phyloP scores from a whole-genome alignment of 331 rosid genomes.

The Pyrus hybrid region DNA sequence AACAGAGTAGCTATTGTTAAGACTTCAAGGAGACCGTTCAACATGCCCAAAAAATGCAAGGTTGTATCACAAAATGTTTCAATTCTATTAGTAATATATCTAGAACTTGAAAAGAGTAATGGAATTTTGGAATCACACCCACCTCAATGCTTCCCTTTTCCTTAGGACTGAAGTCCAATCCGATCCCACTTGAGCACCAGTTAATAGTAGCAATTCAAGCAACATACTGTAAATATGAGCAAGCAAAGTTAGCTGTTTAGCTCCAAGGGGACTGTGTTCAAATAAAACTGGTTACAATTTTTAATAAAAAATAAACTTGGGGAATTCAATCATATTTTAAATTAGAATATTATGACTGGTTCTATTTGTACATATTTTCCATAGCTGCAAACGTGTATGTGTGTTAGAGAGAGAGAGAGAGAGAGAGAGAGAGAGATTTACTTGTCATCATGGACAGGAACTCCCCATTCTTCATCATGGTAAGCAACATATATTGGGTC shows the following conservation, averaged over 20 bases:
- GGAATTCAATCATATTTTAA: too few relatives aligned
- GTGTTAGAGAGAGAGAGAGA: neutral
- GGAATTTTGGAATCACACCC: neutral
- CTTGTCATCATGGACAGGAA: slow-evolving; percentile 33
- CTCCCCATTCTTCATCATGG: slow-evolving; percentile 40
- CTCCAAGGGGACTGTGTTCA: too few relatives aligned
- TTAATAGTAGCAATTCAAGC: slow-evolving; percentile 22
- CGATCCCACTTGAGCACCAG: slow-evolving; percentile 31
- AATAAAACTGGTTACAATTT: too few relatives aligned
- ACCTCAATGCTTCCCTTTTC: slow-evolving; percentile 26
- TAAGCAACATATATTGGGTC: slow-evolving; percentile 29
- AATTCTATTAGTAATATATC: too few relatives aligned
- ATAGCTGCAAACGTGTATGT: neutral
- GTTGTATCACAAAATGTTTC: too few relatives aligned
- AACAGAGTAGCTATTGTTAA: neutral
- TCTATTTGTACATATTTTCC: too few relatives aligned
- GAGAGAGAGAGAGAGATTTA: neutral
- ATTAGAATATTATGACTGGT: too few relatives aligned
- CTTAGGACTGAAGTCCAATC: slow-evolving; percentile 29
- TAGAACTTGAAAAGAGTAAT: neutral
- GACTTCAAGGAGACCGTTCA: too few relatives aligned
- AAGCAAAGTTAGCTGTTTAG: neutral
- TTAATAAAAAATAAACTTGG: too few relatives aligned
- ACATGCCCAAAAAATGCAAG: too few relatives aligned
- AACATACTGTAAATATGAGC: slow-evolving; percentile 5